Base-by-base conservation (phyloP, 768 basidiomycete genomes). In the Xerocomellus chrysenteron region DNA sequence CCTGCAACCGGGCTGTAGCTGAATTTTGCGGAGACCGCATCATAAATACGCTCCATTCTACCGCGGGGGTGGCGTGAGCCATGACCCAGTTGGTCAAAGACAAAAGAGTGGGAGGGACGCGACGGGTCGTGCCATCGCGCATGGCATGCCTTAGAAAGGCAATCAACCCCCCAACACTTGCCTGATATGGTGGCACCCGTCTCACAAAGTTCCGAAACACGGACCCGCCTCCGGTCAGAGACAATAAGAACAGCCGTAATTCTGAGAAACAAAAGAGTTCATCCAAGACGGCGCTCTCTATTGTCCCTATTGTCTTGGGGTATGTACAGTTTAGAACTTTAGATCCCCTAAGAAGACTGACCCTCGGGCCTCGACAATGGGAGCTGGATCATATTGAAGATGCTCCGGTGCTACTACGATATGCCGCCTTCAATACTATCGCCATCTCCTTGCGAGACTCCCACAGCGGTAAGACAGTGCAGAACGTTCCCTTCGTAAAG, bases 381-480 rank as follows among this genome's bases (percentile, higher is more conserved):
- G 17, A 40, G 33, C 35, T 6, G 21, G 41, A 8, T 53, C 40
- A 52, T 47, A 33, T 33, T 19, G 41, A 14, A 45, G 37, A 14
- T 37, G 54, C 30, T 35, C 49, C 30, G 13, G 12, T 14, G 33
- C 49, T 37, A 41, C 33, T 39, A 32, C 52, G 54, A 56, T 43
- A 67, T 17, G 59, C 54, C 24, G 54, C 63, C 33, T 35, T 47
- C 14, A 63, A 32, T 47, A 74, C 71, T 37, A 4, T 54, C 16
- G 24, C 54, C 21, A 75, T 77, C 57, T 76, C 74, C 42, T 50
- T 52, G 24, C 67, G 65, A 13, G 73, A 73, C 53, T 75, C 76
- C 74, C 71, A 74, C 16, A 75, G 42, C 3, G 76, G 72, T 7
- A 76, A 50, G n/a, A 77, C 8, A 14, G 74, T 72, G 33, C 71